Percentiles rank a stretch among this genome's conserved stretches.
Evolutionary conservation across 768 basidiomycete genomes (phyloP).

Genomic region (Hypsizygus marmoreus): DNA sequence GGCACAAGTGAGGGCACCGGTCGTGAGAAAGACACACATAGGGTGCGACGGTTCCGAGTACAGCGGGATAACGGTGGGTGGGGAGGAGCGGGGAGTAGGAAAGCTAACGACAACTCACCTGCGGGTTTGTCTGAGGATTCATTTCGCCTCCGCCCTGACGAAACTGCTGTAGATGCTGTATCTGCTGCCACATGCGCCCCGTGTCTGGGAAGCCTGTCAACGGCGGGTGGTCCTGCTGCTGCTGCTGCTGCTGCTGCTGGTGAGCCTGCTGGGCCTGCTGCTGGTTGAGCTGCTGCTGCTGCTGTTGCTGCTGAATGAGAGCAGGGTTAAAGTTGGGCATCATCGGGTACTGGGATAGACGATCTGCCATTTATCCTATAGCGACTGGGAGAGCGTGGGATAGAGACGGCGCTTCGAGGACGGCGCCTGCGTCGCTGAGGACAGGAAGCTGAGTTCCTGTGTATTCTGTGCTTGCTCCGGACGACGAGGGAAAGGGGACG

Average conservation of each 20-base stretch:
- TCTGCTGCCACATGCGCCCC: conserved; percentile 58
- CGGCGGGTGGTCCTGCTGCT: conserved; percentile 38
- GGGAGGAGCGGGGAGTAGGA: conserved; percentile 1
- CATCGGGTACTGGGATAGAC: conserved; percentile 56
- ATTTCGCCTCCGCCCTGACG: conserved; percentile 45
- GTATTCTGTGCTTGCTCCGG: conserved; percentile 10
- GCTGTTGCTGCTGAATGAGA: conserved; percentile 48
- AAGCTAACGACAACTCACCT: conserved; percentile 42
- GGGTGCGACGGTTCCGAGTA: conserved; percentile 8
- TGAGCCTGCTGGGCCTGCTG: conserved; percentile 36
- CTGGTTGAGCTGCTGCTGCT: conserved; percentile 38
- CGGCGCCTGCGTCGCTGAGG: conserved; percentile 25
- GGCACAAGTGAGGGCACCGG: conserved; percentile 2
- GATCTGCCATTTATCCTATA: conserved; percentile 62
- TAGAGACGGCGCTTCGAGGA: conserved; percentile 28
- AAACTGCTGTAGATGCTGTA: conserved; percentile 48
- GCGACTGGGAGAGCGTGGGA: conserved; percentile 25
- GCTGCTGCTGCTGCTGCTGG: too few relatives aligned
- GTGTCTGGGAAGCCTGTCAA: conserved; percentile 54
- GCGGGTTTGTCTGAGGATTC: conserved; percentile 41
- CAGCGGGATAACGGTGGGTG: conserved; percentile 8
- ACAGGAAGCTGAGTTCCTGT: conserved; percentile 18
- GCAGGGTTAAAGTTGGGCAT: conserved; percentile 49
- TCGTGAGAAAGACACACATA: conserved; percentile 10
- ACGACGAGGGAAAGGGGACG: conserved; percentile 24